Base-by-base conservation (phyloP, 2,329 filamentous ascomycete species). In the Pestalotiopsis sp. region DNA sequence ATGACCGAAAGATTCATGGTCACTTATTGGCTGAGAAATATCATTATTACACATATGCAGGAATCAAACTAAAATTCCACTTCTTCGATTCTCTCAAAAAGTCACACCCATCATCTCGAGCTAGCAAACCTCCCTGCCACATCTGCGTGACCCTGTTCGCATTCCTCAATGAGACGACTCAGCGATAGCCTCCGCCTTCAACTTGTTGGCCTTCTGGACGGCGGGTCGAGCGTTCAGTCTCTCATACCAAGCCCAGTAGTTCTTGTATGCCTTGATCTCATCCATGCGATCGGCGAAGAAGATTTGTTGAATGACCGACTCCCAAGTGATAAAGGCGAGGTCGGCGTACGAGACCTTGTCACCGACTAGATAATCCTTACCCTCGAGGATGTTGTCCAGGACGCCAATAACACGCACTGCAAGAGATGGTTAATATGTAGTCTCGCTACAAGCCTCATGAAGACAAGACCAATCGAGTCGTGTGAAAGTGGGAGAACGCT, bases 321-420 rank as follows among this genome's bases (percentile, higher is more conserved):
- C 68, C 79, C 78, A 81, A 4, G 76, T 69, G 65, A 79, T 69
- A 65, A 81, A 81, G 64, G 72, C 69, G 6, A 81, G 69, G 61
- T 81, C 79, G 68, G 75, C 78, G 56, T 80, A 80, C 13, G 78
- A 70, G 7, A 72, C 73, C 64, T 79, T 80, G 61, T 78, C 72
- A n/a, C 77, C 78, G 11, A 80, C 76, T 27, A 81, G 78, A 45
- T 78, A 80, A 61, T 81, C 52, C 69, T 78, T 79, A 23, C 72
- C 78, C 70, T 79, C 72, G 13, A 81, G 75, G 57, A 78, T 74
- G 4, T 66, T 73, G 59, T 80, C 72, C 9, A 81, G 69, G n/a
- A 81, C 77, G 13, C 65, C 67, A n/a, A 77, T 64, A 27, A 72
- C 69, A 17, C 70, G 69, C 27, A 68, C 45, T 52, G 11, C 20